phyloP scores from a whole-genome alignment of 1,284 basidiomycete species.

The Exobasidium rhododendri region DNA sequence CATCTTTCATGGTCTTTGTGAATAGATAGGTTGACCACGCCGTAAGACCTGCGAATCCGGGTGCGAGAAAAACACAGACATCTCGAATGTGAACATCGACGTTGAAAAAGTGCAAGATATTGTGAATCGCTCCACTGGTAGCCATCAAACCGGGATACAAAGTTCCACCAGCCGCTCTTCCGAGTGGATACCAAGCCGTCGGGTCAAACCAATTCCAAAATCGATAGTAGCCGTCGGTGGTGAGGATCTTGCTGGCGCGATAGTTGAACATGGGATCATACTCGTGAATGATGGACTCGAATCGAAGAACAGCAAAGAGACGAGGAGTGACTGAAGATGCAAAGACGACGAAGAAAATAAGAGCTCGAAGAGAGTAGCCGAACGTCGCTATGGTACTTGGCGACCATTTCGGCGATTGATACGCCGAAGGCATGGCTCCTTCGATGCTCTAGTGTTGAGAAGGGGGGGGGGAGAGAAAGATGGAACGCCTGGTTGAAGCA shows the following conservation, averaged over 20 bases:
- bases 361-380: slow-evolving; percentile 2
- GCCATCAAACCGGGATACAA: slow-evolving; percentile 96
- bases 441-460: too few species aligned
- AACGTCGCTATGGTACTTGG: slow-evolving; percentile 3
- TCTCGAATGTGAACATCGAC: slow-evolving; percentile 97
- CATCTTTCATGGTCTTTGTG: slow-evolving; percentile 60
- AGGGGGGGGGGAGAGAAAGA: too few species aligned
- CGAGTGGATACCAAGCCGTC: slow-evolving; percentile 92
- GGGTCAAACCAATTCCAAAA: slow-evolving; percentile 94
- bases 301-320: slow-evolving; percentile 94
- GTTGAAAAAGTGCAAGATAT: slow-evolving; percentile 77
- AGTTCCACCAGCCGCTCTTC: slow-evolving; percentile 94
- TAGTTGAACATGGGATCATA: slow-evolving; percentile 61
- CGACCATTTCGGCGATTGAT: slow-evolving; percentile 4
- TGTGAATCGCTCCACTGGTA: slow-evolving; percentile 94
- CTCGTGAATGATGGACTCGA: slow-evolving; percentile 99
- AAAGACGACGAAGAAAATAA: slow-evolving; percentile 53
- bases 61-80: slow-evolving; percentile 92
- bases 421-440: slow-evolving; percentile 3
- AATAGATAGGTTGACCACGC: slow-evolving; percentile 85
- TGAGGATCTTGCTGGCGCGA: slow-evolving; percentile 79
- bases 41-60: slow-evolving; percentile 92
- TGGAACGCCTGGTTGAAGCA: too few species aligned
- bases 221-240: slow-evolving; percentile 52
- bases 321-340: slow-evolving; percentile 88